Base-by-base conservation (phyloP, 805 yeast genomes). In the Candida corydali region DNA sequence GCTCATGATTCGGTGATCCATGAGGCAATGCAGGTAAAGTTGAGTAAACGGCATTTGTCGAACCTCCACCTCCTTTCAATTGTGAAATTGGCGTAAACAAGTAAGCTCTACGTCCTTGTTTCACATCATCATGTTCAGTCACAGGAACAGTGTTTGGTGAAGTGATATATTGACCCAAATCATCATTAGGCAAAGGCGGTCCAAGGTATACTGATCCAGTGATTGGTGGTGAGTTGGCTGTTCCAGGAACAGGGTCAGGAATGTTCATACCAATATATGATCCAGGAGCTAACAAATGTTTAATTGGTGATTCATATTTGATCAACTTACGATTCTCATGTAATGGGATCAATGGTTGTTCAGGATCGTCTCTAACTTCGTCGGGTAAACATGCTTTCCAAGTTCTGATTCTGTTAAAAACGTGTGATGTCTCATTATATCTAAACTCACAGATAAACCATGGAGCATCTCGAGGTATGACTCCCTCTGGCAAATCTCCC, bases 301-400 rank as follows among this genome's bases (percentile, higher is more conserved):
- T 81, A 49, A 93, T 70, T 10, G 98, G 98, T 5, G 96, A 87
- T 36, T 85, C 88, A 51, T 76, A 80, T 52, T 82, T 80, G 53
- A 80, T 80, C 55, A 84, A 70, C 46, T 76, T 75, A 51, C 89
- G 73, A 36, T 85, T 76, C 40, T 77, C 79, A 37, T 54, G 61
- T 34, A 91, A 71, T 6, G 91, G 88, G 26, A 77, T 76, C 16
- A 84, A 78, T 23, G 85, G 83, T 39, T 65, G 69, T 52, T 89
- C 97, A 51, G 86, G 91, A 38, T 70, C 68, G 45, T 84, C 88
- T 51, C 98, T 78, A 32, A 91, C 84, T 59, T 91, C 98, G 60
- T 93, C 98, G 0, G 98, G 98, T 47, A 93, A 72, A 68, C 98
- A 93, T 5, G 97, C 97, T 61, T 87, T 91, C 98, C 98, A 93